Evolutionary conservation across 2,329 filamentous ascomycete species (phyloP).

Genomic region (Colletotrichum neosansevieriae): DNA sequence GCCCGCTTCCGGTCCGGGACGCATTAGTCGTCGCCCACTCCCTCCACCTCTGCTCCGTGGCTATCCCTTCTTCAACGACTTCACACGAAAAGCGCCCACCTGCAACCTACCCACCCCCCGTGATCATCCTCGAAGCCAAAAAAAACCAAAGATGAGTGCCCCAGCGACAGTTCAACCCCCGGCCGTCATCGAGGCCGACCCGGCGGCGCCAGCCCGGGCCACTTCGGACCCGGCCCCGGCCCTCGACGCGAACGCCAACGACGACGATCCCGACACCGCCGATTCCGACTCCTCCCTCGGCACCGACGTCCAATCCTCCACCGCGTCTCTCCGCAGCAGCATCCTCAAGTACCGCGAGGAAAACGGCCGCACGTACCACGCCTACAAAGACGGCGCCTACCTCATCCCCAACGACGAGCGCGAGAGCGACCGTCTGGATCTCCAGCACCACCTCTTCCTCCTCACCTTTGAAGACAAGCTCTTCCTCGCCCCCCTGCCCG

Average conservation of each 20-base stretch:
- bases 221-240: neutral
- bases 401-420: conserved; percentile 42
- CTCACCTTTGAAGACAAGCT: conserved; percentile 50
- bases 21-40: neutral
- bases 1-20: neutral
- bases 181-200: conserved; percentile 5
- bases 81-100: neutral
- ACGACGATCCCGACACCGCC: conserved; percentile 7
- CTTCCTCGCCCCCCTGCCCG: conserved; percentile 44
- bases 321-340: conserved; percentile 50
- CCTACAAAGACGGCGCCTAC: conserved; percentile 43
- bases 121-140: accelerated
- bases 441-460: conserved; percentile 52
- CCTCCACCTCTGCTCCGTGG: too few relatives aligned
- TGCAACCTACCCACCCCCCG: neutral
- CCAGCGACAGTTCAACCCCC: neutral
- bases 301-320: conserved; percentile 42
- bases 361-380: conserved; percentile 54
- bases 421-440: conserved; percentile 50
- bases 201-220: neutral
- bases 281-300: conserved; percentile 33
- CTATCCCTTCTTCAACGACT: too few relatives aligned
- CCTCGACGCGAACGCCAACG: neutral
- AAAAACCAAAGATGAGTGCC: neutral
- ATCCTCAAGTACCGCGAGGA: conserved; percentile 52